These are phyloP conservation scores for Penicillium sp. DNA, from an alignment of 2,329 filamentous ascomycete species.

Conservation along the genomic window DNA sequence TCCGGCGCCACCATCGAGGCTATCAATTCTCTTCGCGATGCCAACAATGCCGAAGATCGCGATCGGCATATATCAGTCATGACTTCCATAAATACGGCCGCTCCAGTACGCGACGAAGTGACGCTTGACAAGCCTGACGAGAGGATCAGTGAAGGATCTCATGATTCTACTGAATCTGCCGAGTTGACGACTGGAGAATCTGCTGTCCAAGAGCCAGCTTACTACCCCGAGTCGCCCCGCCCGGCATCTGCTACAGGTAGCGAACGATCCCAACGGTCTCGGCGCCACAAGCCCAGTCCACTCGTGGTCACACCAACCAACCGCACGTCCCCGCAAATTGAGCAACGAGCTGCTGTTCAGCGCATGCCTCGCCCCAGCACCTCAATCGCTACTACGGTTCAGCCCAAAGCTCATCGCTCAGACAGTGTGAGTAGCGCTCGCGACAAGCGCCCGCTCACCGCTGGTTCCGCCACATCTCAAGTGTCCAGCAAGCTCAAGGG, in stretches of 20 bases:
- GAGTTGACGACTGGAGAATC: background rate
- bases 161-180: background rate
- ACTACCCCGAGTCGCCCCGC: conserved; percentile 21
- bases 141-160: background rate
- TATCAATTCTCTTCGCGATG: conserved; percentile 25
- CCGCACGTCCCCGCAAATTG: conserved; percentile 28
- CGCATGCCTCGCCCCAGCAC: conserved; percentile 41
- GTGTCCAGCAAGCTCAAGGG: conserved; percentile 49
- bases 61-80: conserved; percentile 23
- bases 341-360: conserved; percentile 48
- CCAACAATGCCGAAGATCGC: conserved; percentile 17
- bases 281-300: conserved; percentile 33
- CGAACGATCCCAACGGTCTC: conserved; percentile 33
- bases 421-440: conserved; percentile 44
- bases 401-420: conserved; percentile 41
- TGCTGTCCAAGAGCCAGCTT: background rate
- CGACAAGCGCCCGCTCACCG: conserved; percentile 45
- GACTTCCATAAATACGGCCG: conserved; percentile 13
- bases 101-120: conserved; percentile 3
- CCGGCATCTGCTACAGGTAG: conserved; percentile 38
- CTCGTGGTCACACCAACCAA: conserved; percentile 30
- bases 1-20: conserved; percentile 25
- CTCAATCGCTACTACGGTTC: conserved; percentile 32
- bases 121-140: background rate
- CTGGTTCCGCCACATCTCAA: conserved; percentile 46